phyloP scores from a whole-genome alignment of 2,329 filamentous ascomycete species.

The Fusarium nematophilum region DNA sequence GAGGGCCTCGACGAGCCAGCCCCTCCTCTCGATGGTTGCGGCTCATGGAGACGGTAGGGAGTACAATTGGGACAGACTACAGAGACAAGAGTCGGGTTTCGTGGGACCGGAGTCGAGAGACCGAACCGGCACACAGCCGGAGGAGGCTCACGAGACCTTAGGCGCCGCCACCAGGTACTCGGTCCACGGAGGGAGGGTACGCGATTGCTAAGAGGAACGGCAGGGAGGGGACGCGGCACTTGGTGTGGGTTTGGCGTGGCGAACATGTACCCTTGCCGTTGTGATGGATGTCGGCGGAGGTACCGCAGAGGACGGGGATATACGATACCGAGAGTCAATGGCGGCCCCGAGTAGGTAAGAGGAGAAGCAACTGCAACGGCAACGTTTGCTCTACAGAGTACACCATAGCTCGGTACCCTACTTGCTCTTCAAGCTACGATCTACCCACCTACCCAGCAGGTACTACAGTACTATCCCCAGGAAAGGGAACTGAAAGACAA shows the following conservation, averaged over 20 bases:
- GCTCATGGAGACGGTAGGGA: slow-evolving; percentile 36
- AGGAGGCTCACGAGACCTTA: slow-evolving; percentile 42
- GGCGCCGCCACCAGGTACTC: slow-evolving; percentile 34
- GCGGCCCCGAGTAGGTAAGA: not conserved
- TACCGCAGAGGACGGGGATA: slow-evolving; percentile 11
- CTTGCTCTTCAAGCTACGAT: not conserved
- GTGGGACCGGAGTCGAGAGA: slow-evolving; percentile 44
- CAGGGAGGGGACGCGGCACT: slow-evolving; percentile 14
- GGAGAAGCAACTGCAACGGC: slow-evolving; percentile 5
- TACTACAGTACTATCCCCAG: not conserved
- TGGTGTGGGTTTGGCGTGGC: slow-evolving; percentile 23
- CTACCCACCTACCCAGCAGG: not conserved
- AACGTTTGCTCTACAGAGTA: too few species aligned
- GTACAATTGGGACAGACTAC: too few species aligned
- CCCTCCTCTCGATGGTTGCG: slow-evolving; percentile 27
- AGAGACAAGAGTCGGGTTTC: slow-evolving; percentile 9
- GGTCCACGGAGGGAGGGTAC: slow-evolving; percentile 19
- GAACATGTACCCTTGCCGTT: slow-evolving; percentile 7
- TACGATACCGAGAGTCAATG: slow-evolving; percentile 16
- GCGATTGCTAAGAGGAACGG: not conserved
- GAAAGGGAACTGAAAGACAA: slow-evolving; percentile 1
- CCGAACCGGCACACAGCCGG: slow-evolving; percentile 44
- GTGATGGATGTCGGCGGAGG: slow-evolving; percentile 7
- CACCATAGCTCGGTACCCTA: too few species aligned
- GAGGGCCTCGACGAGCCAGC: slow-evolving; percentile 31